phyloP scores from a whole-genome alignment of 1,284 basidiomycete genomes.

The Macrocybe sp. region DNA sequence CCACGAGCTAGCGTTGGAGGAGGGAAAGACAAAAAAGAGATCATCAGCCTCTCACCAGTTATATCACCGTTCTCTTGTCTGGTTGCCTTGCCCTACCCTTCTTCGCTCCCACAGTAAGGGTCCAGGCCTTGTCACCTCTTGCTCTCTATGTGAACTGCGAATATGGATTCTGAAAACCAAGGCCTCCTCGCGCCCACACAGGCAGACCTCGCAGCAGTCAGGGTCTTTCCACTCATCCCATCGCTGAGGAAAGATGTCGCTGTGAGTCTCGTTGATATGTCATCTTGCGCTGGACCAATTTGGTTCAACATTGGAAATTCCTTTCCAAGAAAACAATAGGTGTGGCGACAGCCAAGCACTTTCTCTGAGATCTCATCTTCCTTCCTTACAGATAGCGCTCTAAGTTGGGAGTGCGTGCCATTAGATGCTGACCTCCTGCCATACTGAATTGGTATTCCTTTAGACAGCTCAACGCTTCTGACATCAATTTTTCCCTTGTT shows the following conservation, averaged over 20 bases:
- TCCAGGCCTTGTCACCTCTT: not conserved
- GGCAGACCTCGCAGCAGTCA: slow-evolving; percentile 54
- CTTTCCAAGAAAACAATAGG: slow-evolving; percentile 48
- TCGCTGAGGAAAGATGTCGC: slow-evolving; percentile 63
- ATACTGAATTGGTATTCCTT: too few species aligned
- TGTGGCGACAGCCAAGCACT: slow-evolving; percentile 16
- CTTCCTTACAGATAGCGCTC: slow-evolving; percentile 54
- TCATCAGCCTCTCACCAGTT: too few species aligned
- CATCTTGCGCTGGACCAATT: slow-evolving; percentile 10
- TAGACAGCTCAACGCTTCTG: slow-evolving; percentile 76
- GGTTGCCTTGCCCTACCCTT: too few species aligned
- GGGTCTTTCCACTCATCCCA: slow-evolving; percentile 73
- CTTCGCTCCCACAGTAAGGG: not conserved
- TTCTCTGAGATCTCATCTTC: slow-evolving; percentile 12
- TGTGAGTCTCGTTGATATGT: slow-evolving; percentile 35
- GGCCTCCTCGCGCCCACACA: slow-evolving; percentile 48
- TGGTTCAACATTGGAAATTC: slow-evolving; percentile 6
- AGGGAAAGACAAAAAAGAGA: too few species aligned
- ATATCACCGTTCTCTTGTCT: too few species aligned
- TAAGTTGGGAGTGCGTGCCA: slow-evolving; percentile 78
- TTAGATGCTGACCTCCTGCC: not conserved
- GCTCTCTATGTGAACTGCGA: slow-evolving; percentile 4
- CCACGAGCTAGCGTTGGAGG: too few species aligned
- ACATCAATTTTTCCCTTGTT: slow-evolving; percentile 80
- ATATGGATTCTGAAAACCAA: slow-evolving; percentile 52